Conservation (phyloP, 1,139 yeast genomes). For the Yamadazyma atlantica region DNA sequence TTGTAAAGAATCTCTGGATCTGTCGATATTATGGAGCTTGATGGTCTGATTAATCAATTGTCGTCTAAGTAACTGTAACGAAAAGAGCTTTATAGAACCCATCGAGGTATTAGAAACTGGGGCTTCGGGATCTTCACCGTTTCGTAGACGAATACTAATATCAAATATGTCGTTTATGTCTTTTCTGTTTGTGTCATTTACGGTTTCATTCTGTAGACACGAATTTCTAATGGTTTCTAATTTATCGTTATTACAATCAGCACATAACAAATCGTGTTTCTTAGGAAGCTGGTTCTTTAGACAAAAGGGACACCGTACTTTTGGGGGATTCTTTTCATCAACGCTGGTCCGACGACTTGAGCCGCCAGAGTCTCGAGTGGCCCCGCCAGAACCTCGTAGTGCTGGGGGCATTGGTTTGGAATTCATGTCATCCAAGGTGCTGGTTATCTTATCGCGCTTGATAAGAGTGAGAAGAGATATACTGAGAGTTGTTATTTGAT, state of each 20-base stretch:
- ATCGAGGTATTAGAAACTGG: slow-evolving; percentile 5
- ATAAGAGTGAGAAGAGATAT: no score
- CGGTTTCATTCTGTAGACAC: slow-evolving; percentile 25
- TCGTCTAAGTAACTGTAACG: slow-evolving; percentile 44
- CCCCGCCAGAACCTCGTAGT: no score
- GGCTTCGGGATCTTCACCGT: slow-evolving; percentile 6
- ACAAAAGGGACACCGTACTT: slow-evolving; percentile 18
- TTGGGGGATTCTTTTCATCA: no score
- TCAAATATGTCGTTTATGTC: slow-evolving; percentile 31
- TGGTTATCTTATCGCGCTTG: no score
- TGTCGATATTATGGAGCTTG: slow-evolving; percentile 24
- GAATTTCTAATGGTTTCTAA: slow-evolving; percentile 24
- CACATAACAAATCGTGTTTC: slow-evolving; percentile 20
- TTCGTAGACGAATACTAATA: slow-evolving; percentile 16
- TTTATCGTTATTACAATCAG: slow-evolving; percentile 20
- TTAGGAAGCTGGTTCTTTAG: slow-evolving; percentile 8
- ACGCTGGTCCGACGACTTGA: no score
- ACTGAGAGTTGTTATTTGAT: no score
- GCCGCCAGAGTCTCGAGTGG: neutral
- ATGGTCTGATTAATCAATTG: slow-evolving; percentile 27
- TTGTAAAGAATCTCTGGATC: slow-evolving; percentile 16
- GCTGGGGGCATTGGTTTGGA: no score
- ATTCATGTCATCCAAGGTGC: no score
- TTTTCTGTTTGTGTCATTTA: slow-evolving; percentile 18
- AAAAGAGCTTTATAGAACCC: slow-evolving; percentile 34